These are phyloP conservation scores for Myriosclerotinia duriaeana DNA, from an alignment of 2,329 filamentous ascomycete genomes.

Conservation along the genomic window DNA sequence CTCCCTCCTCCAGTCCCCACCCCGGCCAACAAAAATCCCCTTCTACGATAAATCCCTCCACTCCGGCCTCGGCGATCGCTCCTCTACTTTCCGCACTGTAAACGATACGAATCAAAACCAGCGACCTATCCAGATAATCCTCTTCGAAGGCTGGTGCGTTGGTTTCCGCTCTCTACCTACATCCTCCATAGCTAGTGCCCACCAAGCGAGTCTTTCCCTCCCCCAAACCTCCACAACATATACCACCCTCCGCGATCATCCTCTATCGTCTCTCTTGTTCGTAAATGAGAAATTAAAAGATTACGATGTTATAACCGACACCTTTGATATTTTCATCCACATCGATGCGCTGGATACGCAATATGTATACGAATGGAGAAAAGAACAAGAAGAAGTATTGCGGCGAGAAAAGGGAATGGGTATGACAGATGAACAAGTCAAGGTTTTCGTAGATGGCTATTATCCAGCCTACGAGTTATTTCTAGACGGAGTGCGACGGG, in stretches of 20 bases:
- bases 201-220: constrained; percentile 32
- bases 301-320: constrained; percentile 61
- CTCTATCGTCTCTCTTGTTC: constrained; percentile 55
- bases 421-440: constrained; percentile 66
- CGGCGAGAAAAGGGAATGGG: constrained; percentile 56
- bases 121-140: constrained; percentile 49
- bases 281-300: constrained; percentile 58
- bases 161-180: constrained; percentile 60
- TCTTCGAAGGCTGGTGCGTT: constrained; percentile 74
- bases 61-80: constrained; percentile 62
- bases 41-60: constrained; percentile 67
- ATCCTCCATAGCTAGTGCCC: constrained; percentile 48
- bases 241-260: constrained; percentile 46
- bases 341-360: constrained; percentile 60
- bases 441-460: constrained; percentile 62
- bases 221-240: constrained; percentile 36
- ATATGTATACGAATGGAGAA: constrained; percentile 67
- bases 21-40: constrained; percentile 51
- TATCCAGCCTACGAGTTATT: constrained; percentile 58
- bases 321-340: constrained; percentile 62
- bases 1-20: constrained; percentile 48
- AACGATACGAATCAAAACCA: constrained; percentile 36
- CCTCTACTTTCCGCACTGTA: constrained; percentile 51
- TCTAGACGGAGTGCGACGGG: constrained; percentile 49
- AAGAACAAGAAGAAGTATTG: constrained; percentile 62